A percentile compares a stretch with the other conserved stretches of the same genome.
These are phyloP conservation scores for Gracilaria domingensis DNA, from an alignment of 23 red algal species.

Conservation along the genomic window DNA sequence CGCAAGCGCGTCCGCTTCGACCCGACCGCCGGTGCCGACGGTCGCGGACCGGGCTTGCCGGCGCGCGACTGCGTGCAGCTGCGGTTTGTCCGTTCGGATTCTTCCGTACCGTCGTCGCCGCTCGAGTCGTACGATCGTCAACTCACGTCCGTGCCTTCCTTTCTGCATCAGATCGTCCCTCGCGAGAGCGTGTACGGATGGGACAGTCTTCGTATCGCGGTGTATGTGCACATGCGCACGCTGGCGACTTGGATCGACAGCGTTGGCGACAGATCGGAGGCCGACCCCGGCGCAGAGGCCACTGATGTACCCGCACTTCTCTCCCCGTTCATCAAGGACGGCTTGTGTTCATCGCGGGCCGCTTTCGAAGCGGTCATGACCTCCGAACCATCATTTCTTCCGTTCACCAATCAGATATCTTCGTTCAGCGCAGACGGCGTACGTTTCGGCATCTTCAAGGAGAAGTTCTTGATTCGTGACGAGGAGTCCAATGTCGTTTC, in stretches of 20 bases:
- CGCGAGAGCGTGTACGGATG: slow-evolving; percentile 52
- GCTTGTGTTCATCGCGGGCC: slow-evolving; percentile 6
- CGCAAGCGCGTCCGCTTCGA: slow-evolving; percentile 68
- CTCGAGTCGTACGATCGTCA: neutral
- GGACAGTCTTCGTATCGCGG: slow-evolving; percentile 23
- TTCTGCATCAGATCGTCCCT: slow-evolving; percentile 74
- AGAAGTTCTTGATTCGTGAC: slow-evolving; percentile 18
- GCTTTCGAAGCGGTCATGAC: slow-evolving; percentile 26
- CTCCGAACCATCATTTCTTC: neutral
- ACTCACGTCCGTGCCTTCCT: slow-evolving; percentile 43
- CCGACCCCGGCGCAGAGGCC: slow-evolving; percentile 21
- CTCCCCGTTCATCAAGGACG: slow-evolving; percentile 54
- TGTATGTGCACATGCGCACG: slow-evolving; percentile 41
- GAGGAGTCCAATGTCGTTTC: neutral
- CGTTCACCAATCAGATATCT: neutral
- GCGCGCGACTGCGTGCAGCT: slow-evolving; percentile 47
- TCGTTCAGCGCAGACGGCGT: neutral
- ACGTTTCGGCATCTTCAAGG: slow-evolving; percentile 53
- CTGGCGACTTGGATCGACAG: slow-evolving; percentile 56
- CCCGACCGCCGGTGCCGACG: neutral
- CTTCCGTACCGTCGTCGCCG: slow-evolving; percentile 16
- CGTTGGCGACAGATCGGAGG: slow-evolving; percentile 16
- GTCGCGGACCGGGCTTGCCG: neutral
- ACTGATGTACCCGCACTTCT: slow-evolving; percentile 70
- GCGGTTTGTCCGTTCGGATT: slow-evolving; percentile 35